A percentile compares a stretch with the other conserved stretches of the same genome.
Evolutionary conservation across 345 rosid genomes (phyloP).

Genomic region (Firmiana major): DNA sequence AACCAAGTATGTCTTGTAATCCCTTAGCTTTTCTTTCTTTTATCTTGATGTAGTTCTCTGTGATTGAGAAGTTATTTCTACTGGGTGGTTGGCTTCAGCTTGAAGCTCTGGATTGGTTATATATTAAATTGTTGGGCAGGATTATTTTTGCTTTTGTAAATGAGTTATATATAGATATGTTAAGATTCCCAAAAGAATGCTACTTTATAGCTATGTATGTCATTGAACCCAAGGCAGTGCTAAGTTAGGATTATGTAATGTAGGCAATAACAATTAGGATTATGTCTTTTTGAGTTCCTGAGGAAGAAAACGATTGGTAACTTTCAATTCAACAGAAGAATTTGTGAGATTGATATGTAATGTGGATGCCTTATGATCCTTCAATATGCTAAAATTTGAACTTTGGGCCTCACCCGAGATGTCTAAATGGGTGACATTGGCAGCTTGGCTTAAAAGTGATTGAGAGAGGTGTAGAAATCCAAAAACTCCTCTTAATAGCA

Average conservation of each 20-base stretch:
- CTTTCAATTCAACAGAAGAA: neutral
- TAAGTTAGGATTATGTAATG: neutral
- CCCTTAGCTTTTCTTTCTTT: neutral
- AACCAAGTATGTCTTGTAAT: constrained; percentile 64
- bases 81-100: neutral
- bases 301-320: neutral
- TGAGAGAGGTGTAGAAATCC: neutral
- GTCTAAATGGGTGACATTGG: neutral
- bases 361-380: neutral
- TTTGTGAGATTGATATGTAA: neutral
- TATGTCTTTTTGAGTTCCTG: neutral
- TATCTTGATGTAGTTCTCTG: neutral
- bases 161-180: neutral
- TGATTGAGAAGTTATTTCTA: neutral
- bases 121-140: neutral
- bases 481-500: neutral
- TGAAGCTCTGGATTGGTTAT: neutral
- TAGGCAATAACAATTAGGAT: neutral
- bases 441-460: neutral
- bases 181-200: neutral
- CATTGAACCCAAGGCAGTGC: neutral
- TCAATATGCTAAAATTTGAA: neutral
- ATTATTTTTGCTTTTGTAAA: neutral
- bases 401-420: neutral
- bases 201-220: neutral